These are phyloP conservation scores for Vachellia pachyceras DNA, from an alignment of 306 rosid species.

Conservation along the genomic window DNA sequence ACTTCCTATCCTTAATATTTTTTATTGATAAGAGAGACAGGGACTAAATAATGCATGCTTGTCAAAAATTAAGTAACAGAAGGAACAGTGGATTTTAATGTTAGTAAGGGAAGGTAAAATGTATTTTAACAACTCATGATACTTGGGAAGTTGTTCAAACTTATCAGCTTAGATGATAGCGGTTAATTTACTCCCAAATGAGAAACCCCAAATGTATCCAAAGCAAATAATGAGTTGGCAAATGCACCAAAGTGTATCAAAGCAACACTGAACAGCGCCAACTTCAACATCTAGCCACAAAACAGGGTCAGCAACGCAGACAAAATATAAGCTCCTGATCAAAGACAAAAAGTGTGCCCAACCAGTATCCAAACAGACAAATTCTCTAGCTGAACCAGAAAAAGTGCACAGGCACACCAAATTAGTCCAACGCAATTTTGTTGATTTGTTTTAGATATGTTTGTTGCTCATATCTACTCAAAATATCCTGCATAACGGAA, in stretches of 20 bases:
- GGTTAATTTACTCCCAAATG: background rate
- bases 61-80: background rate
- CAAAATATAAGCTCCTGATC: background rate
- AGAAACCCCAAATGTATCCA: background rate
- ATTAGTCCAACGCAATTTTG: background rate
- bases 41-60: constrained; percentile 3
- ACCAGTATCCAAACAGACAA: background rate
- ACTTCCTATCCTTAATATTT: background rate
- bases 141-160: background rate
- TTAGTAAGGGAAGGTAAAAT: background rate
- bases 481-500: background rate
- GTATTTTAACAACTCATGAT: background rate
- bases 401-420: background rate
- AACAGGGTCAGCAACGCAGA: background rate
- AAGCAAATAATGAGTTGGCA: background rate
- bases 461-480: constrained; percentile 1
- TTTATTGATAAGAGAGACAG: background rate
- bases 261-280: background rate
- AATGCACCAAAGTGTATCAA: background rate
- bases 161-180: background rate
- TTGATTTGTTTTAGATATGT: constrained; percentile 12
- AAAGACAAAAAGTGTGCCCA: background rate
- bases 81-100: background rate
- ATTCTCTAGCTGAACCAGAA: too few species aligned
- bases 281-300: background rate